Conservation (phyloP, 2,329 filamentous ascomycete genomes). For the Fonsecaea pugnacius region DNA sequence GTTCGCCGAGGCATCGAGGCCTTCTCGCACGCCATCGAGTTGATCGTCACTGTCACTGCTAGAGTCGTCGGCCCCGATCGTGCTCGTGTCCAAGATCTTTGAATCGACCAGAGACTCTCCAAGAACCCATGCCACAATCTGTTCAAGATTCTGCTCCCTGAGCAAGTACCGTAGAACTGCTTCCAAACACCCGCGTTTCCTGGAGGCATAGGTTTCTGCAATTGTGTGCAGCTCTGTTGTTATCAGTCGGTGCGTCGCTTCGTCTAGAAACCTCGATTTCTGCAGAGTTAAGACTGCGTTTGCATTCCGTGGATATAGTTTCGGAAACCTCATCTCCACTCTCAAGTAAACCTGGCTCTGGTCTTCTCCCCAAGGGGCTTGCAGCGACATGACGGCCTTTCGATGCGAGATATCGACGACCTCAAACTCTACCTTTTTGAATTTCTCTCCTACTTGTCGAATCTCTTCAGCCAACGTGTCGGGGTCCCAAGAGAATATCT, state of each 20-base stretch:
- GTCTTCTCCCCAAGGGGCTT: constrained; percentile 63
- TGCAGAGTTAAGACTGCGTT: constrained; percentile 60
- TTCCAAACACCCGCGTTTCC: constrained; percentile 63
- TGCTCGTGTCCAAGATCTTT: constrained; percentile 49
- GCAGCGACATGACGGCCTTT: constrained; percentile 60
- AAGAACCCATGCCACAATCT: constrained; percentile 57
- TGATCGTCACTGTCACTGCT: constrained; percentile 75
- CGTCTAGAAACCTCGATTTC: constrained; percentile 61
- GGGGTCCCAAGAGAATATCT: constrained; percentile 59
- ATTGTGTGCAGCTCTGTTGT: constrained; percentile 59
- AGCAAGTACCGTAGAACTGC: constrained; percentile 65
- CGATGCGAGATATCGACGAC: constrained; percentile 60
- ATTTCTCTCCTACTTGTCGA: constrained; percentile 63
- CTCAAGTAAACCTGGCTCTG: constrained; percentile 60
- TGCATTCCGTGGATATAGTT: constrained; percentile 58
- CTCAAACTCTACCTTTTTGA: constrained; percentile 65
- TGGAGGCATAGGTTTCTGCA: constrained; percentile 58
- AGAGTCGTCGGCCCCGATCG: constrained; percentile 72
- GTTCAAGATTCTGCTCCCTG: constrained; percentile 62
- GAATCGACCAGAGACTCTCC: constrained; percentile 64
- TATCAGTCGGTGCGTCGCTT: constrained; percentile 55
- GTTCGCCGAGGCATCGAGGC: constrained; percentile 54
- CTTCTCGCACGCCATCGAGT: constrained; percentile 36
- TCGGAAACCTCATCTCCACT: constrained; percentile 62
- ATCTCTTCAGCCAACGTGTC: constrained; percentile 65